These are phyloP conservation scores for Cryphonectria radicalis DNA, from an alignment of 2,329 filamentous ascomycete species.

Conservation along the genomic window DNA sequence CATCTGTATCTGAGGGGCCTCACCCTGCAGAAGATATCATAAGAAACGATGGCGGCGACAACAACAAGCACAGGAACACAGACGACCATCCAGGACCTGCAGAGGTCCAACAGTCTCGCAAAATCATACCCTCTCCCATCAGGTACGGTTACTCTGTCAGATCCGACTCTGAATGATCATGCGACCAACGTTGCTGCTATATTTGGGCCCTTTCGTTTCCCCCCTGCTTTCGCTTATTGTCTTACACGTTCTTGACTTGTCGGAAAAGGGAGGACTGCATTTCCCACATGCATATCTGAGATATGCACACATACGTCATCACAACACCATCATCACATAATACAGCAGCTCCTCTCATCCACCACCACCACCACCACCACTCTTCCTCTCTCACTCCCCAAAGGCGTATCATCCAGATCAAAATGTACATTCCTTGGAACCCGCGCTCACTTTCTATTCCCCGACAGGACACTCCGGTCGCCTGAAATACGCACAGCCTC, in stretches of 20 bases:
- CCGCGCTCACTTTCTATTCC: background rate
- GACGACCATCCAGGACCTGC: constrained; percentile 26
- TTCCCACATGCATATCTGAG: constrained; percentile 4
- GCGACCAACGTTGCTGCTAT: background rate
- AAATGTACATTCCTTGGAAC: background rate
- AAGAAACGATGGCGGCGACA: constrained; percentile 25
- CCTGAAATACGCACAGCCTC: constrained; percentile 72
- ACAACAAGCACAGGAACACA: constrained; percentile 28
- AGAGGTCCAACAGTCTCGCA: constrained; percentile 7
- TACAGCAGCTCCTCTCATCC: constrained; percentile 2
- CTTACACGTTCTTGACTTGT: background rate
- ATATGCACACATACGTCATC: constrained; percentile 25
- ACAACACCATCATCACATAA: background rate
- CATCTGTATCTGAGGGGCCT: background rate
- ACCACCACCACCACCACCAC: background rate
- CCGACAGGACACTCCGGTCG: constrained; percentile 42
- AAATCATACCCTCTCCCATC: constrained; percentile 12
- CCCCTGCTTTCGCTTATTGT: background rate
- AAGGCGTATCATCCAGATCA: background rate
- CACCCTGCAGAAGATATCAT: background rate
- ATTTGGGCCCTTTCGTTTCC: background rate
- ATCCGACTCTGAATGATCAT: background rate
- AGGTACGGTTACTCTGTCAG: constrained; percentile 22
- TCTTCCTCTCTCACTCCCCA: background rate
- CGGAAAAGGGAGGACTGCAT: background rate